A percentile compares a stretch with the other conserved stretches of the same genome.
Conservation (phyloP, 163 green algal species). For the Volvox carteri region DNA sequence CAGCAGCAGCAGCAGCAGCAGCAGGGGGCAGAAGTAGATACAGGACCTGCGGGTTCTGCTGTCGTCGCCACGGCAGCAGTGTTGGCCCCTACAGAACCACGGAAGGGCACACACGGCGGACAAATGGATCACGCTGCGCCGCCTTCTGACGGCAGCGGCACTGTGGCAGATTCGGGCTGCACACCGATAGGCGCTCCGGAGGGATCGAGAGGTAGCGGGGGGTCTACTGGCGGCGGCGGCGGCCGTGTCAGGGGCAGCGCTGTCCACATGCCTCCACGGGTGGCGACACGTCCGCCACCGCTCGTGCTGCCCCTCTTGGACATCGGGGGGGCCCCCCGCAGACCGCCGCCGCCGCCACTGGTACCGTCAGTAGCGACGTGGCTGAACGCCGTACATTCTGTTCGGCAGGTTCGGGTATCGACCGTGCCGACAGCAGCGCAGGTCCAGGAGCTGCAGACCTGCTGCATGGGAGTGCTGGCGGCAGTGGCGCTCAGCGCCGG, state of each 20-base stretch:
- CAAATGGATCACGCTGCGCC: background rate
- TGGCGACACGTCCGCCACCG: background rate
- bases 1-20: background rate
- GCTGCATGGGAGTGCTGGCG: slow-evolving; percentile 30
- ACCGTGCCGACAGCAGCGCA: background rate
- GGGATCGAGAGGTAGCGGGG: too few species aligned
- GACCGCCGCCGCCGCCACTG: background rate
- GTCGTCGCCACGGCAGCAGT: background rate
- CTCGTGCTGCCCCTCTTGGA: background rate
- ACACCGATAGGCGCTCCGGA: background rate
- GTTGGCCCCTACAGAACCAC: too few species aligned
- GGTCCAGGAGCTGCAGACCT: slow-evolving; percentile 26
- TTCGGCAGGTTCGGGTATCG: background rate
- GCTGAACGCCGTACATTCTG: background rate
- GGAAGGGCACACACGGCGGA: too few species aligned
- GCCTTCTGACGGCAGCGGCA: background rate
- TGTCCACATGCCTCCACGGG: background rate
- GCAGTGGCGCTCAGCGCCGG: slow-evolving; percentile 1
- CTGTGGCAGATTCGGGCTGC: background rate
- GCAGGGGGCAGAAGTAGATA: too few species aligned
- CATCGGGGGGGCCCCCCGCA: background rate
- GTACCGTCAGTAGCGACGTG: slow-evolving; percentile 1
- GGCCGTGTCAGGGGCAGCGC: background rate
- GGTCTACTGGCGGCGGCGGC: background rate
- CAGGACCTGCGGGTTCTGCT: background rate